Evolutionary conservation across 306 rosid genomes (phyloP).

Genomic region (Comarum palustre): DNA sequence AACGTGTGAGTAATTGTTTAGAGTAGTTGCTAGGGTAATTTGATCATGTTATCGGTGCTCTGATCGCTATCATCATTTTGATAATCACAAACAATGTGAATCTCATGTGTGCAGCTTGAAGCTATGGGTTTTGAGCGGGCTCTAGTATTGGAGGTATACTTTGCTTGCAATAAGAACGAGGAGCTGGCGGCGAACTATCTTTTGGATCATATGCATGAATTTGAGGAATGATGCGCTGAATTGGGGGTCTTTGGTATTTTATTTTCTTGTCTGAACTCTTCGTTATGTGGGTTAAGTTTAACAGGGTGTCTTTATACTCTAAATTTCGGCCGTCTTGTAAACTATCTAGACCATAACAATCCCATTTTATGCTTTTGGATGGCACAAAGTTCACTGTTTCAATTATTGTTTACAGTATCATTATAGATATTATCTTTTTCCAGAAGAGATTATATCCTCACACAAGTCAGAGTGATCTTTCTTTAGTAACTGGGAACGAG

Average conservation of each 20-base stretch:
- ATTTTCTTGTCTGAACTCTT: conserved; percentile 7
- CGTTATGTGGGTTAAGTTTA: conserved; percentile 23
- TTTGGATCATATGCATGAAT: conserved; percentile 72
- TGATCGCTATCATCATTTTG: background rate
- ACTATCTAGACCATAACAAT: conserved; percentile 11
- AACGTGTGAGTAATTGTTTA: conserved; percentile 31
- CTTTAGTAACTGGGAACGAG: background rate
- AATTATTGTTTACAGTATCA: conserved; percentile 16
- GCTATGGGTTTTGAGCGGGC: conserved; percentile 80
- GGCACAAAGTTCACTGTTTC: conserved; percentile 15
- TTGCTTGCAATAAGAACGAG: conserved; percentile 81
- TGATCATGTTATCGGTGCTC: background rate
- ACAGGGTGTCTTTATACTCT: conserved; percentile 27
- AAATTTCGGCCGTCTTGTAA: conserved; percentile 8
- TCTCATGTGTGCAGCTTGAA: conserved; percentile 48
- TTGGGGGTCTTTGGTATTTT: background rate
- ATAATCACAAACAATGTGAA: background rate
- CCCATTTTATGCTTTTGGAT: conserved; percentile 23
- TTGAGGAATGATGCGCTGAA: conserved; percentile 44
- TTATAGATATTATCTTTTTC: conserved; percentile 7
- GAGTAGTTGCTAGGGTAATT: background rate
- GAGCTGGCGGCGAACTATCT: conserved; percentile 83
- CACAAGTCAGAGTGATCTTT: background rate
- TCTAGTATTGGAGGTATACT: conserved; percentile 71
- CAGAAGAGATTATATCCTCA: background rate